A percentile compares a stretch with the other conserved stretches of the same genome.
phyloP scores from a whole-genome alignment of 1,139 yeast species.

The Suhomyces chickasaworum region DNA sequence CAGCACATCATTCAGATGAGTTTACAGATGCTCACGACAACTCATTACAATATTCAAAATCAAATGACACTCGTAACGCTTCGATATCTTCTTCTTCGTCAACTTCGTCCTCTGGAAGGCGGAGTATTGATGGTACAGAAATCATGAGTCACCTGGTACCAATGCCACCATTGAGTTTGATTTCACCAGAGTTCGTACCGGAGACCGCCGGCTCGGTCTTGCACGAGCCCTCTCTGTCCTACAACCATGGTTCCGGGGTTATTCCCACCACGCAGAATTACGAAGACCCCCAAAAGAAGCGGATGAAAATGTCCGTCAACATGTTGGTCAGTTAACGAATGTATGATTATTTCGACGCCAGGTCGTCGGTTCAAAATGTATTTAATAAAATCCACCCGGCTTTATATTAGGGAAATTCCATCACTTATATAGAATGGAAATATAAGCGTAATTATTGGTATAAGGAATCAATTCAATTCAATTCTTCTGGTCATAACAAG shows the following conservation, averaged over 20 bases:
- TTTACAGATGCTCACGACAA: slow-evolving; percentile 6
- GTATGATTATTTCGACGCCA: not conserved
- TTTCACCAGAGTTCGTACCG: slow-evolving; percentile 1
- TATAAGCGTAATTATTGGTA: not conserved
- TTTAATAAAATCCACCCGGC: not conserved
- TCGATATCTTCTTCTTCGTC: slow-evolving; percentile 7
- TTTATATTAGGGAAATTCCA: not conserved
- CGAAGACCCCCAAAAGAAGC: slow-evolving; percentile 36
- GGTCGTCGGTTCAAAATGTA: slow-evolving; percentile 1
- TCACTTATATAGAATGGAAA: not conserved
- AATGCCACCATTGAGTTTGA: not conserved
- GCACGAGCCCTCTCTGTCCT: slow-evolving; percentile 1
- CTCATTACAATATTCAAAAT: not conserved
- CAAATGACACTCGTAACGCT: slow-evolving; percentile 1
- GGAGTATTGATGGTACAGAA: slow-evolving; percentile 16
- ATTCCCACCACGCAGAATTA: slow-evolving; percentile 11
- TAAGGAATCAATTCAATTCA: not conserved
- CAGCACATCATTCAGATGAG: slow-evolving; percentile 3
- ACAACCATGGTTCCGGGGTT: not conserved
- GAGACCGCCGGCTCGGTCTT: slow-evolving; percentile 5
- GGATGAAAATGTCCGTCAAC: slow-evolving; percentile 48
- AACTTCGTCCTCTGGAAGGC: slow-evolving; percentile 7
- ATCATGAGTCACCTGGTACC: slow-evolving; percentile 4
- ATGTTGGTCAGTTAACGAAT: slow-evolving; percentile 41
- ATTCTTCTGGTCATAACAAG: not conserved